phyloP scores from a whole-genome alignment of 345 rosid genomes.

The Litchi chinensis region DNA sequence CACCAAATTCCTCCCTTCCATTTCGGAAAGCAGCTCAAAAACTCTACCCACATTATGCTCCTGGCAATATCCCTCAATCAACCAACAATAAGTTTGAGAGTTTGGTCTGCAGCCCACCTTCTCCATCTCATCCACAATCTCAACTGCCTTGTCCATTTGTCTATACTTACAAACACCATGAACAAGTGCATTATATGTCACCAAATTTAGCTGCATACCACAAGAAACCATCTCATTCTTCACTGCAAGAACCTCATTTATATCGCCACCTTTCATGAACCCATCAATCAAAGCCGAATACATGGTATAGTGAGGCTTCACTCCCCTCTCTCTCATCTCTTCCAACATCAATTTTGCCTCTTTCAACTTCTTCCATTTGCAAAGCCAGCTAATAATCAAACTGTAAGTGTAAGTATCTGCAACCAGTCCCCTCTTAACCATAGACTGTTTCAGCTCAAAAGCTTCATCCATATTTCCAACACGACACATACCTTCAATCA shows the following conservation, averaged over 20 bases:
- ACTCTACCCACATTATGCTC: slow-evolving; percentile 21
- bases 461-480: slow-evolving; percentile 33
- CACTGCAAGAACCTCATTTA: slow-evolving; percentile 26
- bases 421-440: slow-evolving; percentile 35
- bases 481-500: slow-evolving; percentile 35
- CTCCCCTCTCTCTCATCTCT: slow-evolving; percentile 33
- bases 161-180: slow-evolving; percentile 28
- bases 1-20: slow-evolving; percentile 32
- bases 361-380: slow-evolving; percentile 23
- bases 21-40: slow-evolving; percentile 21
- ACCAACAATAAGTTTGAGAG: slow-evolving; percentile 25
- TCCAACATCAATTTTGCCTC: slow-evolving; percentile 37
- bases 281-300: slow-evolving; percentile 38
- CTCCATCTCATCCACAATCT: slow-evolving; percentile 34
- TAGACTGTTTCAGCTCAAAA: slow-evolving; percentile 26
- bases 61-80: slow-evolving; percentile 36
- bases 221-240: slow-evolving; percentile 38
- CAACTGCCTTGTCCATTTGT: slow-evolving; percentile 35
- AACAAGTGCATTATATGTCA: slow-evolving; percentile 25
- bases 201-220: slow-evolving; percentile 23
- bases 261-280: slow-evolving; percentile 26
- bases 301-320: slow-evolving; percentile 29
- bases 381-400: slow-evolving; percentile 27
- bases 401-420: slow-evolving; percentile 29
- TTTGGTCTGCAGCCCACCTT: slow-evolving; percentile 31